Percentiles rank a stretch among this genome's conserved stretches.
Evolutionary conservation across 2,329 filamentous ascomycete species (phyloP).

Genomic region (Exophiala sideris): DNA sequence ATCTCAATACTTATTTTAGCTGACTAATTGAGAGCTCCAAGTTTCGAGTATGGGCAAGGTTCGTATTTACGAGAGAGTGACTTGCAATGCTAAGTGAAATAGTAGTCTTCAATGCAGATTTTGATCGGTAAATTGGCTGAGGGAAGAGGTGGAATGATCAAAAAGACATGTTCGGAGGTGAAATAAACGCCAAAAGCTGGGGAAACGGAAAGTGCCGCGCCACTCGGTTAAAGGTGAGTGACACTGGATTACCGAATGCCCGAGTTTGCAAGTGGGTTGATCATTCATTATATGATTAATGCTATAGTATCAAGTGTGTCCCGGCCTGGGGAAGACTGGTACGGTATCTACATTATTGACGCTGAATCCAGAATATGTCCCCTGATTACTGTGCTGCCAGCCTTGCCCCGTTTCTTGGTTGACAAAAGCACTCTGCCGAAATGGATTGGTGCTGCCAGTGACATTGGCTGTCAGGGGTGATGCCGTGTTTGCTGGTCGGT

Average conservation of each 20-base stretch:
- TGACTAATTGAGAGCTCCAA: too few species aligned
- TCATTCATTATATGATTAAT: conserved; percentile 14
- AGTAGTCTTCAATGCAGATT: too few species aligned
- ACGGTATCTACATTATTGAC: conserved; percentile 75
- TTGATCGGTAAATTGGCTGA: too few species aligned
- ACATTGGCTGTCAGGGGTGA: conserved; percentile 66
- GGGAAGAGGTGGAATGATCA: too few species aligned
- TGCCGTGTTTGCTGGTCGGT: conserved; percentile 41
- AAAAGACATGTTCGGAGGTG: too few species aligned
- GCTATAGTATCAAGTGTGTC: conserved; percentile 36
- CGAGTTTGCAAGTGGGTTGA: background rate
- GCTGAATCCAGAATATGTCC: conserved; percentile 71
- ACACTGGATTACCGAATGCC: background rate
- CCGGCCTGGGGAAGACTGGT: conserved; percentile 80
- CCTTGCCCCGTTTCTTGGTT: conserved; percentile 84
- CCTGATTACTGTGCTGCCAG: conserved; percentile 77
- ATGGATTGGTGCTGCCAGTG: conserved; percentile 90
- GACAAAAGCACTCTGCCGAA: conserved; percentile 85
- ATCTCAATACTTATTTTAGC: too few species aligned
- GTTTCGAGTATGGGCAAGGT: too few species aligned
- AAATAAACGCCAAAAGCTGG: too few species aligned
- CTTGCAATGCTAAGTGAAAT: too few species aligned
- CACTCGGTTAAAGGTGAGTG: too few species aligned
- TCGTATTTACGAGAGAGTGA: too few species aligned
- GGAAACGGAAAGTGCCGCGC: too few species aligned